Percentiles rank a stretch among this genome's conserved stretches.
Evolutionary conservation across 768 basidiomycete species (phyloP).

Genomic region (Mycena alexandri): DNA sequence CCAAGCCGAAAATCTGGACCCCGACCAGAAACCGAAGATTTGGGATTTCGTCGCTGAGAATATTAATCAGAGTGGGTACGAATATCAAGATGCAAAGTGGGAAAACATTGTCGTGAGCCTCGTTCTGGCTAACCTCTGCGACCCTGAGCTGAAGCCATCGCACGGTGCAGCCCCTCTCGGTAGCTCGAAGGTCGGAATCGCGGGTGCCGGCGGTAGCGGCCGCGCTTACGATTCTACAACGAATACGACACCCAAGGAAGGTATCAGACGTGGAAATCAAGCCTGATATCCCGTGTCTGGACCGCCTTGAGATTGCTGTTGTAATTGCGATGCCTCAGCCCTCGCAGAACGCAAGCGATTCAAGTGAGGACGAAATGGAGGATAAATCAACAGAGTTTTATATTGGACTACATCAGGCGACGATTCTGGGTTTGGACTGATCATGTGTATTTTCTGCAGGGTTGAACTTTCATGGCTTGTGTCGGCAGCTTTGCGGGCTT

Average conservation of each 20-base stretch:
- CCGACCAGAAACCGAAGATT: not conserved
- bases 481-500: not conserved
- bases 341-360: not conserved
- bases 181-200: not conserved
- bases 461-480: not conserved
- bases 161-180: conserved; percentile 10
- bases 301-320: conserved; percentile 6
- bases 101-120: conserved; percentile 1
- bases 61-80: not conserved
- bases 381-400: not conserved
- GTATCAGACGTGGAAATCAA: not conserved
- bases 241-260: not conserved
- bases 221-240: not conserved
- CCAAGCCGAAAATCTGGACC: not conserved
- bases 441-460: not conserved
- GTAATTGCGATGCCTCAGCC: conserved; percentile 13
- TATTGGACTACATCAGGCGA: conserved; percentile 8
- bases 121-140: too few species aligned
- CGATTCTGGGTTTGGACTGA: not conserved
- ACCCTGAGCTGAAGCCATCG: not conserved
- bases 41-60: conserved; percentile 7
- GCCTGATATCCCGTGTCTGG: not conserved
- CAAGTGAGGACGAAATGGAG: not conserved
- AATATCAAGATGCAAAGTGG: conserved; percentile 4
- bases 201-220: not conserved